Conservation (phyloP, 2,329 filamentous ascomycete genomes). For the Ophiostoma australiae region DNA sequence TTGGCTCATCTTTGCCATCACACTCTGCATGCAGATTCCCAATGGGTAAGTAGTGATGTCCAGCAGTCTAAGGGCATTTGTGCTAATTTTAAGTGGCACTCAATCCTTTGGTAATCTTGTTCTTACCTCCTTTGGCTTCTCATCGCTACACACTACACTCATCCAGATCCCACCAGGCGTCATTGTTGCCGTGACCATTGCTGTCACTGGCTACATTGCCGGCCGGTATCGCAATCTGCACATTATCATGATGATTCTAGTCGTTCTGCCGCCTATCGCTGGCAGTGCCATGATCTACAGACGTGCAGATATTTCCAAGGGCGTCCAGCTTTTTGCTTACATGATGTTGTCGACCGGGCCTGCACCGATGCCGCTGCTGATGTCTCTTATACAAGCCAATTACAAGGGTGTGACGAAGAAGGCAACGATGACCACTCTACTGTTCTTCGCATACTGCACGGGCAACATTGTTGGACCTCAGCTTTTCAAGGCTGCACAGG, state of each 20-base stretch:
- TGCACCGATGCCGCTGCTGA: conserved; percentile 10
- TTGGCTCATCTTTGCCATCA: conserved; percentile 13
- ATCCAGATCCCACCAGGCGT: conserved; percentile 13
- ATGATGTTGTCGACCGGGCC: conserved; percentile 12
- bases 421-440: background rate
- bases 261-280: background rate
- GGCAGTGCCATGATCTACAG: conserved; percentile 14
- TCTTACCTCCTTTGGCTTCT: conserved; percentile 9
- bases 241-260: conserved; percentile 2
- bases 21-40: conserved; percentile 16
- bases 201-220: conserved; percentile 1
- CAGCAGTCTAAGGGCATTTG: background rate
- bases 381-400: conserved; percentile 4
- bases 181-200: conserved; percentile 7
- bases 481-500: conserved; percentile 3
- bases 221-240: conserved; percentile 13
- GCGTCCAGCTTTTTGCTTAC: conserved; percentile 10
- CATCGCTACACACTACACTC: conserved; percentile 1
- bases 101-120: conserved; percentile 14
- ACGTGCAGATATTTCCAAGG: background rate
- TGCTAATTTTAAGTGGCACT: conserved; percentile 1
- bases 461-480: conserved; percentile 9
- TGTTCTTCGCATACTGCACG: conserved; percentile 12
- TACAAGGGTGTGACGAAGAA: conserved; percentile 11
- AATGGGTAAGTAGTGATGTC: background rate